Evolutionary conservation across 1,284 basidiomycete species (phyloP).

Genomic region (Moesziomyces antarcticus): DNA sequence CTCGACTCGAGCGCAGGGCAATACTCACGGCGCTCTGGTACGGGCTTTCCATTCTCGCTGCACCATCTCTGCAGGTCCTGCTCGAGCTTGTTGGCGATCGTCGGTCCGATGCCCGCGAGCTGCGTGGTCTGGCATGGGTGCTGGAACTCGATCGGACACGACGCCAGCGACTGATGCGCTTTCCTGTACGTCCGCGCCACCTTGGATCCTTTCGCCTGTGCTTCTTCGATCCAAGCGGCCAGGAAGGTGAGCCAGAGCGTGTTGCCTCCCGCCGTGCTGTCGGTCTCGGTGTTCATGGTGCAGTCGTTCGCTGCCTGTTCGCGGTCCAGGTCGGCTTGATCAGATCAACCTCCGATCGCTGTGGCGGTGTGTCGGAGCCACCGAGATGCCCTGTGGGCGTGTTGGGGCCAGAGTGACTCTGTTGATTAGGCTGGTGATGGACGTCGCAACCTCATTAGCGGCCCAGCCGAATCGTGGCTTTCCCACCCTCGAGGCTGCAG

Average conservation of each 20-base stretch:
- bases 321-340: too few species aligned
- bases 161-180: conserved; percentile 53
- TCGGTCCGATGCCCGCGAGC: conserved; percentile 56
- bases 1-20: neutral
- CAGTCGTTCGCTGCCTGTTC: too few species aligned
- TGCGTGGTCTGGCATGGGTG: conserved; percentile 59
- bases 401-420: too few species aligned
- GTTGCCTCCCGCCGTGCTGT: conserved; percentile 37
- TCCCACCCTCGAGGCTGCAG: too few species aligned
- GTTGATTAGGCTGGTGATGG: too few species aligned
- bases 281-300: conserved; percentile 14
- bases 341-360: too few species aligned
- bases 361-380: too few species aligned
- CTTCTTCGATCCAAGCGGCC: conserved; percentile 53
- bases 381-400: too few species aligned
- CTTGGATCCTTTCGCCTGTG: conserved; percentile 52
- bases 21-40: conserved; percentile 46
- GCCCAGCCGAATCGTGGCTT: too few species aligned
- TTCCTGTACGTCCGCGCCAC: conserved; percentile 53
- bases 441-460: too few species aligned
- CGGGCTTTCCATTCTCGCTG: conserved; percentile 24
- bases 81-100: conserved; percentile 56
- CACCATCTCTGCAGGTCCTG: conserved; percentile 58
- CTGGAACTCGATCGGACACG: conserved; percentile 47
- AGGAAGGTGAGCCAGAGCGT: conserved; percentile 59